Evolutionary conservation across 2,329 filamentous ascomycete species (phyloP).

Genomic region (Ascochyta koolunga): DNA sequence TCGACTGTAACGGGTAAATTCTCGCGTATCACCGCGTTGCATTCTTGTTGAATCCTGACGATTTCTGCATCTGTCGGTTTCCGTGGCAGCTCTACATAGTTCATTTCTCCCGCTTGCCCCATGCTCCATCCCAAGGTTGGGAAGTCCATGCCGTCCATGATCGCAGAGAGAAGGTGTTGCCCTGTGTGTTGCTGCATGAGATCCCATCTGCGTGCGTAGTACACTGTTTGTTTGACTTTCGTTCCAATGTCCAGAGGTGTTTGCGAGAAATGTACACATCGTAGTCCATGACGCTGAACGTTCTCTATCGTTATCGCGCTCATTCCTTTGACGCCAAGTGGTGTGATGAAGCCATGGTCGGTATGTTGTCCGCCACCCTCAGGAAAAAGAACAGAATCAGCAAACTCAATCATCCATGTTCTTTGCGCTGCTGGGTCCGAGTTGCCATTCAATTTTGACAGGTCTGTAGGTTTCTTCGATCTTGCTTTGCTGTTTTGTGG

Average conservation of each 20-base stretch:
- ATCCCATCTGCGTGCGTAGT: slow-evolving; percentile 41
- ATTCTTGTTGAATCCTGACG: slow-evolving; percentile 32
- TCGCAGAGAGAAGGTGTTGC: slow-evolving; percentile 42
- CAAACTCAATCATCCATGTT: slow-evolving; percentile 39
- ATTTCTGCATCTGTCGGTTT: slow-evolving; percentile 38
- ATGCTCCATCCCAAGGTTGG: slow-evolving; percentile 42
- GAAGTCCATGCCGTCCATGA: slow-evolving; percentile 40
- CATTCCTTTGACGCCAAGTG: slow-evolving; percentile 18
- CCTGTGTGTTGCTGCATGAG: slow-evolving; percentile 47
- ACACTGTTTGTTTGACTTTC: slow-evolving; percentile 34
- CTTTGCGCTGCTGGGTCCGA: slow-evolving; percentile 20
- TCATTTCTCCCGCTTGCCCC: slow-evolving; percentile 42
- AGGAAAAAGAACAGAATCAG: slow-evolving; percentile 42
- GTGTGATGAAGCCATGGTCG: slow-evolving; percentile 38
- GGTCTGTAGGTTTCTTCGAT: slow-evolving; percentile 34
- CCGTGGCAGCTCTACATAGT: slow-evolving; percentile 41
- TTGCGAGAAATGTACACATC: slow-evolving; percentile 78
- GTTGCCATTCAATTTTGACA: slow-evolving; percentile 20
- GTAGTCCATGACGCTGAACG: slow-evolving; percentile 57
- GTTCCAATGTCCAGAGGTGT: slow-evolving; percentile 81
- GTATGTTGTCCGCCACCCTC: slow-evolving; percentile 44
- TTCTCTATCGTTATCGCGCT: slow-evolving; percentile 35
- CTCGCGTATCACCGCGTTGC: slow-evolving; percentile 36
- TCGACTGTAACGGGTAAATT: slow-evolving; percentile 40
- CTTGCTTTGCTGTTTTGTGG: slow-evolving; percentile 32